Evolutionary conservation across 1,139 yeast genomes (phyloP).

Genomic region (Blastobotrys malaysiensis): DNA sequence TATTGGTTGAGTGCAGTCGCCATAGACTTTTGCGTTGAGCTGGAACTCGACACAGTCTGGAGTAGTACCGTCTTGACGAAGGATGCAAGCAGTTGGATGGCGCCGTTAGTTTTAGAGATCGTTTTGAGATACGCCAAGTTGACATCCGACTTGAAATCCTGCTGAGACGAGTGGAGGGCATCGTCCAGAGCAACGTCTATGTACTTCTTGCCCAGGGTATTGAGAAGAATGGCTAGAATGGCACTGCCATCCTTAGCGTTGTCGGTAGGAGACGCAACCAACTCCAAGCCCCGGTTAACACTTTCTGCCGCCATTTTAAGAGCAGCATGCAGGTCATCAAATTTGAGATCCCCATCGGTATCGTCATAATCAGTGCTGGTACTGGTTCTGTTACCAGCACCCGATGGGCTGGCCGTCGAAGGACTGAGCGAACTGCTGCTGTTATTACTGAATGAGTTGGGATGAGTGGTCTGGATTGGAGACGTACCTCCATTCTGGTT

Average conservation of each 20-base stretch:
- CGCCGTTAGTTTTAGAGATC: conserved; percentile 55
- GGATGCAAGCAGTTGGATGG: conserved; percentile 62
- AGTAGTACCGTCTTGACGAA: conserved; percentile 65
- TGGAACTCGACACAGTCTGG: conserved; percentile 59
- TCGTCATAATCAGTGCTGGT: conserved; percentile 13
- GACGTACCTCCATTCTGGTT: conserved; percentile 7
- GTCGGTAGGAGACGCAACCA: conserved; percentile 51
- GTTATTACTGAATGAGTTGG: neutral
- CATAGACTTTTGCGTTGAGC: conserved; percentile 54
- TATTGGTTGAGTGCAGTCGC: conserved; percentile 62
- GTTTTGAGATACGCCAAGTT: conserved; percentile 47
- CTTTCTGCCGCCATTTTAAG: conserved; percentile 74
- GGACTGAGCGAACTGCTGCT: neutral
- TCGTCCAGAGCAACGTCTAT: conserved; percentile 73
- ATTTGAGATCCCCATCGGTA: conserved; percentile 18
- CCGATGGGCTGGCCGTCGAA: neutral
- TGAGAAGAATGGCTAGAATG: conserved; percentile 58
- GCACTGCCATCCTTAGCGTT: conserved; percentile 62
- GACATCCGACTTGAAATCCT: conserved; percentile 35
- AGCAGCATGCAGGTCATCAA: conserved; percentile 49
- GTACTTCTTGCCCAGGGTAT: conserved; percentile 69
- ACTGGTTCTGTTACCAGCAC: neutral
- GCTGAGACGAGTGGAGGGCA: conserved; percentile 43
- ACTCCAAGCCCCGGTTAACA: conserved; percentile 69
- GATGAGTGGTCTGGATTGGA: conserved; percentile 3